Base-by-base conservation (phyloP, 352 stramenopile genomes). In the Pythium apleroticum region DNA sequence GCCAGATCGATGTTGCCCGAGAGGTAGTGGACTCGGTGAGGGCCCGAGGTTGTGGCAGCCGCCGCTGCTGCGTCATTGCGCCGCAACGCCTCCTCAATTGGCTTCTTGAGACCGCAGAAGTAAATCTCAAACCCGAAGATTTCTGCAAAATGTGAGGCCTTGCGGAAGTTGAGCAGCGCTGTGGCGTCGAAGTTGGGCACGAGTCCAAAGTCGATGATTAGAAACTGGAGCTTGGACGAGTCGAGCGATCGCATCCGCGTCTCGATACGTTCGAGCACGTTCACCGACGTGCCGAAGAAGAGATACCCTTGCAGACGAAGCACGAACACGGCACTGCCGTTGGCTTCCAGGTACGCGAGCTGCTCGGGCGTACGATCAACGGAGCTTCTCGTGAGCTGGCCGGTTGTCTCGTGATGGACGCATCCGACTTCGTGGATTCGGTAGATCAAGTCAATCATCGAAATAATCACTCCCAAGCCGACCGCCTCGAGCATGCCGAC, bases 261-360 rank as follows among this genome's bases (percentile, higher is more conserved):
- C 52, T 90, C 80, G 31, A 94, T 91, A 10, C 83, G 77, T 55
- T 90, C 79, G 3, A 92, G 52, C 35, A 94, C 85, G 25, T 89
- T 89, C 8, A 92, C 85, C 9, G 83, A 91, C 9, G 84, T 94
- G 8, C 83, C 86, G 58, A 94, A 94, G 71, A 90, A 94, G 5
- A 94, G 65, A 33, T 92, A 91, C 9, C 86, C 86, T 67, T 94
- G 83, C 1, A 94, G 56, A 49, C 83, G 83, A 52, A 94, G 57
- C 22, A 91, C 74, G 43, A 90, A 94, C 25, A 90, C 87, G 24
- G 84, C 65, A 17, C 72, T 78, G 20, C 83, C 82, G 43, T 89
- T 61, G 3, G 54, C 28, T 30, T 89, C 81, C 5, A 91, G 50
- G 56, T 76, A 91, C 17, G 72, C 73, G 1, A 73, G 69, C 49